phyloP scores from a whole-genome alignment of 2,329 filamentous ascomycete genomes.

The Verticillium zaregamsianum region DNA sequence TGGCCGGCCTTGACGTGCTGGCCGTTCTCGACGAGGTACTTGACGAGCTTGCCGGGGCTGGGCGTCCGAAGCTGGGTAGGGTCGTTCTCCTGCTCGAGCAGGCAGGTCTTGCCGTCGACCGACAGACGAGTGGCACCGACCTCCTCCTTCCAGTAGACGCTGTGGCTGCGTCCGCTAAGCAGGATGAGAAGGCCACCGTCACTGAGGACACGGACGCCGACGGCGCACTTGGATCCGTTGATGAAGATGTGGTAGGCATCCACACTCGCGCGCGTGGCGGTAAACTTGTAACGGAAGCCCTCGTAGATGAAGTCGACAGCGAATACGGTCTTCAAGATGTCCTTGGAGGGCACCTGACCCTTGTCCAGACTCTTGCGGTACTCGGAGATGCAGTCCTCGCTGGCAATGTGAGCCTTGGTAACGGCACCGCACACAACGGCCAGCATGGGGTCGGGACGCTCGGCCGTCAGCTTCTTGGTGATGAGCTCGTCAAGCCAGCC shows the following conservation, averaged over 20 bases:
- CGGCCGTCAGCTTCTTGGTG: conserved; percentile 93
- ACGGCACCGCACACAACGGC: conserved; percentile 95
- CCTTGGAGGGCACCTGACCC: conserved; percentile 94
- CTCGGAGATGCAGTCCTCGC: conserved; percentile 80
- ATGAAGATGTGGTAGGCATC: conserved; percentile 98
- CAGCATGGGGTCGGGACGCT: conserved; percentile 87
- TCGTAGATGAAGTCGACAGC: conserved; percentile 98
- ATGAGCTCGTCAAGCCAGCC: conserved; percentile 99
- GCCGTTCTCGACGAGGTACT: conserved; percentile 94
- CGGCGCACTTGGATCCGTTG: conserved; percentile 94
- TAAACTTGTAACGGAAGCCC: conserved; percentile 95
- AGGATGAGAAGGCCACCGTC: conserved; percentile 92
- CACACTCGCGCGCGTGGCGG: conserved; percentile 82
- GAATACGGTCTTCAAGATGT: conserved; percentile 96
- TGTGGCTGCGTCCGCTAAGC: conserved; percentile 90
- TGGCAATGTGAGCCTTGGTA: conserved; percentile 92
- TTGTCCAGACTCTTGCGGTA: conserved; percentile 89
- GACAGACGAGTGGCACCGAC: conserved; percentile 92
- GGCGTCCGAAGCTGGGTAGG: conserved; percentile 94
- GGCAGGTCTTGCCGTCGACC: conserved; percentile 95
- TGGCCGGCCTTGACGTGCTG: conserved; percentile 89
- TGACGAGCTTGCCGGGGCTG: conserved; percentile 95
- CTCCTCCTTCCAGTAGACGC: conserved; percentile 99
- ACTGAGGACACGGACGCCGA: conserved; percentile 86
- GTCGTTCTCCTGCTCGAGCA: conserved; percentile 98